Evolutionary conservation across 2,329 filamentous ascomycete genomes (phyloP).

Genomic region (Xylaria polymorpha): DNA sequence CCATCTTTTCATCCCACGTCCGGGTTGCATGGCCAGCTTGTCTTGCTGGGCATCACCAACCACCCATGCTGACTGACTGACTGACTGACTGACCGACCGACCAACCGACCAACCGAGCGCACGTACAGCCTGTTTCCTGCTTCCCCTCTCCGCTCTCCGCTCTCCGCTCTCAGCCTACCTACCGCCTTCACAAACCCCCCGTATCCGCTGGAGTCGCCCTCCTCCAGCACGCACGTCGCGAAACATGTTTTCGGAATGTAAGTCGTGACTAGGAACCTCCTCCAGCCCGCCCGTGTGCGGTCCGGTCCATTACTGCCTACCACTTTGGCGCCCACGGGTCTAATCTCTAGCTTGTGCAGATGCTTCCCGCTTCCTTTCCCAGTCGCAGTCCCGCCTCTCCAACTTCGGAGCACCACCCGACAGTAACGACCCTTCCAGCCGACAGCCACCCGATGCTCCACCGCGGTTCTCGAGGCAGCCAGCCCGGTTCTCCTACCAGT

Average conservation of each 20-base stretch:
- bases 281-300: conserved; percentile 19
- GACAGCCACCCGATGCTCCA: conserved; percentile 49
- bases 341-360: conserved; percentile 65
- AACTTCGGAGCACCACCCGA: conserved; percentile 72
- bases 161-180: conserved; percentile 28
- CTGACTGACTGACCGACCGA: conserved; percentile 22
- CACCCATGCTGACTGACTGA: conserved; percentile 29
- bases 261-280: conserved; percentile 53
- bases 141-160: conserved; percentile 7
- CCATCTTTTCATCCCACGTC: conserved; percentile 9
- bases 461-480: conserved; percentile 49
- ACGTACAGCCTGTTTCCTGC: conserved; percentile 11
- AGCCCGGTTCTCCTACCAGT: conserved; percentile 48
- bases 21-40: conserved; percentile 30
- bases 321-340: conserved; percentile 6
- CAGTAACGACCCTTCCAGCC: conserved; percentile 53
- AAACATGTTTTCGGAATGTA: conserved; percentile 90
- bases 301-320: conserved; percentile 1
- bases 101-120: conserved; percentile 20
- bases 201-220: conserved; percentile 48
- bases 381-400: conserved; percentile 92
- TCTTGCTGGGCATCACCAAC: conserved; percentile 34
- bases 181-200: conserved; percentile 31
- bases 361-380: conserved; percentile 94
- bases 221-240: conserved; percentile 42